Evolutionary conservation across 176 grass and related monocot genomes (phyloP).

Genomic region (Carex pumila): DNA sequence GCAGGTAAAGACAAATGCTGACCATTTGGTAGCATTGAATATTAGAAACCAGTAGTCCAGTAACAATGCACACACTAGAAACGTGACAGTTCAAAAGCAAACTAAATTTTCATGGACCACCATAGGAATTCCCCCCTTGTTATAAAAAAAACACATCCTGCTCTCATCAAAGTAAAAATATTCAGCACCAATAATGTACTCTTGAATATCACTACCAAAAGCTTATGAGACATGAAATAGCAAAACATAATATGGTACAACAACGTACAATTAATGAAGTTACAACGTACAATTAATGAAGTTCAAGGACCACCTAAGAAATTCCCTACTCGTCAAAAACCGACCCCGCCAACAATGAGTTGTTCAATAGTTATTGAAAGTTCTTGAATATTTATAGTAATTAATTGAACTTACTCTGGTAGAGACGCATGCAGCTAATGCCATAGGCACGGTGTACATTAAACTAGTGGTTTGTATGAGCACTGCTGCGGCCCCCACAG

Average conservation of each 20-base stretch:
- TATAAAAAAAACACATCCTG: not conserved
- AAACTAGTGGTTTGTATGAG: conserved; percentile 96
- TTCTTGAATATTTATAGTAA: not conserved
- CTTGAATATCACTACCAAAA: not conserved
- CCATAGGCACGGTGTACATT: conserved; percentile 98
- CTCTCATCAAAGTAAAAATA: not conserved
- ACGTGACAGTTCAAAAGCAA: not conserved
- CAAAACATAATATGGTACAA: not conserved
- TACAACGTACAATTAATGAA: too few relatives aligned
- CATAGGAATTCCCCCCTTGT: not conserved
- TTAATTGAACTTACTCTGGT: conserved; percentile 48
- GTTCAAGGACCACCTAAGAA: not conserved
- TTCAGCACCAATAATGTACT: not conserved
- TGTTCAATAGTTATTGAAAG: not conserved
- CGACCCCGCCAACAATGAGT: not conserved
- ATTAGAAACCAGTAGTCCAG: not conserved
- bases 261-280: not conserved
- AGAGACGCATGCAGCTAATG: conserved; percentile 82
- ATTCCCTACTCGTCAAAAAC: not conserved
- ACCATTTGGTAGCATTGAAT: conserved; percentile 18
- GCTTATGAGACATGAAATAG: not conserved
- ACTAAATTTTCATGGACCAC: conserved; percentile 8
- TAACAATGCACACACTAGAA: not conserved
- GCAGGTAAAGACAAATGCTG: not conserved
- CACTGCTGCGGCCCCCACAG: conserved; percentile 86